Evolutionary conservation across 139 green algal species (phyloP).

Genomic region (Picochlorum sp.): DNA sequence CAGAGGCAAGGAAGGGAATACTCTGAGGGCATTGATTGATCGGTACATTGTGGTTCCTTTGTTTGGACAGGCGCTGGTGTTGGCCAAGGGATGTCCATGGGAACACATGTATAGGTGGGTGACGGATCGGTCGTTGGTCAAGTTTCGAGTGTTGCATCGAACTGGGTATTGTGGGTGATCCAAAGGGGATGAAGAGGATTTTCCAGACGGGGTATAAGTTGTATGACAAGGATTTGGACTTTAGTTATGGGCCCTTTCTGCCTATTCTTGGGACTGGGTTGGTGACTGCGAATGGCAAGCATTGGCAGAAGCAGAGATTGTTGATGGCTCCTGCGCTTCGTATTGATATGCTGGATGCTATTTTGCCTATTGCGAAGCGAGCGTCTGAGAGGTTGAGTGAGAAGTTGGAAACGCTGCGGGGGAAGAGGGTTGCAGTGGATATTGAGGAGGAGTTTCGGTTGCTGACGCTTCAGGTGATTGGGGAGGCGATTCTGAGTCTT

Average conservation of each 20-base stretch:
- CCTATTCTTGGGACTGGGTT: slow-evolving; percentile 86
- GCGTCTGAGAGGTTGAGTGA: slow-evolving; percentile 58
- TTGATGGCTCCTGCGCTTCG: slow-evolving; percentile 77
- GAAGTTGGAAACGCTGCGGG: slow-evolving; percentile 55
- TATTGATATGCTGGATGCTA: slow-evolving; percentile 83
- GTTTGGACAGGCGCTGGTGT: slow-evolving; percentile 24
- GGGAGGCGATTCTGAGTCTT: slow-evolving; percentile 78
- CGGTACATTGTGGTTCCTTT: slow-evolving; percentile 5
- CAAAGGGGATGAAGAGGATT: slow-evolving; percentile 61
- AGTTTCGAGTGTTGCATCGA: slow-evolving; percentile 52
- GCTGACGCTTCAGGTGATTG: slow-evolving; percentile 90
- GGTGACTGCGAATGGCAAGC: slow-evolving; percentile 77
- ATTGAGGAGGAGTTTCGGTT: slow-evolving; percentile 85
- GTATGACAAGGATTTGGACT: slow-evolving; percentile 76
- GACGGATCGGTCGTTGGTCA: slow-evolving; percentile 30
- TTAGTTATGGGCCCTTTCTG: slow-evolving; percentile 84
- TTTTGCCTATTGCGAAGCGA: slow-evolving; percentile 66
- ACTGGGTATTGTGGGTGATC: slow-evolving; percentile 51
- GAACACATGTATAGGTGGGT: slow-evolving; percentile 69
- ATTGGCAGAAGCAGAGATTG: slow-evolving; percentile 84
- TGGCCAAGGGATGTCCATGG: slow-evolving; percentile 46
- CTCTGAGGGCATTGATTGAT: slow-evolving; percentile 10
- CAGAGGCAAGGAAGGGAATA: background rate
- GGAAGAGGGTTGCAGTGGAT: slow-evolving; percentile 48
- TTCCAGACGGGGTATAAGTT: slow-evolving; percentile 58